Base-by-base conservation (phyloP, 441 rosid species). In the Pelargonium cotyledonis region DNA sequence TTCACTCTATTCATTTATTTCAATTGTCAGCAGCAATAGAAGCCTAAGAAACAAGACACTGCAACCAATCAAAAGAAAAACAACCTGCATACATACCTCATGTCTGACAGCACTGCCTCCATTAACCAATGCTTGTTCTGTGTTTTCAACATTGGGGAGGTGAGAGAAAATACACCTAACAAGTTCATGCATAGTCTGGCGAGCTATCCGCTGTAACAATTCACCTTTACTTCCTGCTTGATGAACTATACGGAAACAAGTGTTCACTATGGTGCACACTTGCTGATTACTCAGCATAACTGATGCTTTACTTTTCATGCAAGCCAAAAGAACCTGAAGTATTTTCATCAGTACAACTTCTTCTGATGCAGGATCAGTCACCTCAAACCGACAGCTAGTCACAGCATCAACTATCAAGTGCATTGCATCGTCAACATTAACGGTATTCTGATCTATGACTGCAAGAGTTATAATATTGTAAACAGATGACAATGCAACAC, bases 331-430 rank as follows among this genome's bases (percentile, higher is more conserved):
- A 84, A 95, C 99, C 84, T 90, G 96, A 84, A 91, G 99, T 72
- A 95, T 90, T 82, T 95, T 95, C 99, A 88, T 91, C 73, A 91
- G 75, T 73, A 95, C 99, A 67, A 91, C 97, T 83, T 95, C 99
- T 80, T 95, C 99, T 0, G 99, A 90, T 38, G 89, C 92, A 29
- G 99, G 96, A 84, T 95, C 99, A 55, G 96, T 95, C 68, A 91
- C 94, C 84, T 95, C 99, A 62, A 95, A 95, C 67, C 97, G 87
- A 65, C 99, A 91, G 73, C 94, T 87, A 18, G 88, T 89, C 55
- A 91, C 92, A 7, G 96, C 89, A 79, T 95, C 92, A 69, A 95
- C 96, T 26, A 95, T 82, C 74, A 90, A 72, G 72, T 83, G 91
- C 96, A 95, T 84, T 41, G 97, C 95, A 64, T 87, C 94, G 70